Base-by-base conservation (phyloP, 1,139 yeast species). In the Yamadazyma diospyri region DNA sequence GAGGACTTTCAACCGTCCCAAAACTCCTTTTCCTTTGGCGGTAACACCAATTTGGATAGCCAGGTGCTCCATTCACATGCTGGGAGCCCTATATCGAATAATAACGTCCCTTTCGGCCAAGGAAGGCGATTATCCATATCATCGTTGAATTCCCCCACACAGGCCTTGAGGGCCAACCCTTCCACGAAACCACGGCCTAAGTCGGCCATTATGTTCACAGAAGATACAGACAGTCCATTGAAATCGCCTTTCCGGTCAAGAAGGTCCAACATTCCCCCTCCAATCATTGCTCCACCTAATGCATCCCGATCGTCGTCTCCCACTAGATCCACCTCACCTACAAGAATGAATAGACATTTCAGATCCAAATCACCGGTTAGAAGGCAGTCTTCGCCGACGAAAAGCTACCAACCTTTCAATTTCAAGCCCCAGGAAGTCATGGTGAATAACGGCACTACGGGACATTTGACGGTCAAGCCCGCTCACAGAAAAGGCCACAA, bases 401-500 rank as follows among this genome's bases (percentile, higher is more conserved):
- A 64, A 28, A 39, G 48, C 14, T 49, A 53, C 28, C 62, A 48
- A 37, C 74, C 75, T 6, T 69, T 69, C 51, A 69, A 69, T 43
- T 69, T 69, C 50, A 54, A 65, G 46, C 64, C 72, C 4, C 72
- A 66, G 39, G 73, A 66, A 38, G 46, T 64, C 25, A 50, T 57
- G 57, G 36, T 48, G 37, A 50, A 54, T 30, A 58, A 54, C 42
- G 48, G 53, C n/a, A 54, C 62, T 7, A 47, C 48, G 23, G 48
- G 45, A 23, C 53, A 62, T 5, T 47, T 65, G 18, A 54, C 49
- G 45, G 57, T 60, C 11, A 72, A 70, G 41, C 75, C 89, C 0
- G 78, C 84, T 0, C 94, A 86, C 50, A 77, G 97, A 63, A 81
- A 89, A 43, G 97, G 98, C 8, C 98, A 92, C 59, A 76, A 89